These are phyloP conservation scores for Trametes cingulata DNA, from an alignment of 768 basidiomycete genomes.

Conservation along the genomic window DNA sequence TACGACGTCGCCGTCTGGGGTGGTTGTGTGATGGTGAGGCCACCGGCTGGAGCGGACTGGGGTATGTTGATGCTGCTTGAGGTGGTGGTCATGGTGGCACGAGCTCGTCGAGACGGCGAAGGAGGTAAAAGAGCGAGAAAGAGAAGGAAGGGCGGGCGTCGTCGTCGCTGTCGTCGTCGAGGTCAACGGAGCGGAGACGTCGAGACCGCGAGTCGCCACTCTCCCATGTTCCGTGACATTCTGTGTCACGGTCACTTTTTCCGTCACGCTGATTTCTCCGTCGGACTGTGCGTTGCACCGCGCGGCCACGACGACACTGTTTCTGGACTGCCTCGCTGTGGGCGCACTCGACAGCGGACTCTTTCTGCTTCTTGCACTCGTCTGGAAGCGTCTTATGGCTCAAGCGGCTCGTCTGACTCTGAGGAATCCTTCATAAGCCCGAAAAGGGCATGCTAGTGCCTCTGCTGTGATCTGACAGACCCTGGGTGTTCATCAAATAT, in stretches of 20 bases:
- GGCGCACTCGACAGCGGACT: neutral
- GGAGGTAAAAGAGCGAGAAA: neutral
- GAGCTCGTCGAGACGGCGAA: neutral
- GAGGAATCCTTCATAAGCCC: neutral
- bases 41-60: conserved; percentile 56
- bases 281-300: no score
- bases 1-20: conserved; percentile 80
- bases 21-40: conserved; percentile 77
- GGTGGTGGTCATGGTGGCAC: conserved; percentile 1
- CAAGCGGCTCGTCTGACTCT: neutral
- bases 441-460: neutral
- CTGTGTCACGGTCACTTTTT: neutral
- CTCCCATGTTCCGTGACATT: neutral
- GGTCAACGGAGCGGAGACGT: neutral
- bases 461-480: neutral
- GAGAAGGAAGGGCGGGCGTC: conserved; percentile 6
- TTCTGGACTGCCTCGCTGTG: neutral
- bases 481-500: neutral
- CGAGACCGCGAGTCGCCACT: neutral
- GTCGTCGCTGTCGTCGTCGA: conserved; percentile 10
- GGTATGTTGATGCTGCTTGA: conserved; percentile 40
- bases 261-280: neutral
- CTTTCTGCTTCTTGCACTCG: neutral
- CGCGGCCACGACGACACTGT: neutral
- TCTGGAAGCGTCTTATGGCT: neutral